Base-by-base conservation (phyloP, 192 early-diverging fungal genomes). In the Coemansia sp. region DNA sequence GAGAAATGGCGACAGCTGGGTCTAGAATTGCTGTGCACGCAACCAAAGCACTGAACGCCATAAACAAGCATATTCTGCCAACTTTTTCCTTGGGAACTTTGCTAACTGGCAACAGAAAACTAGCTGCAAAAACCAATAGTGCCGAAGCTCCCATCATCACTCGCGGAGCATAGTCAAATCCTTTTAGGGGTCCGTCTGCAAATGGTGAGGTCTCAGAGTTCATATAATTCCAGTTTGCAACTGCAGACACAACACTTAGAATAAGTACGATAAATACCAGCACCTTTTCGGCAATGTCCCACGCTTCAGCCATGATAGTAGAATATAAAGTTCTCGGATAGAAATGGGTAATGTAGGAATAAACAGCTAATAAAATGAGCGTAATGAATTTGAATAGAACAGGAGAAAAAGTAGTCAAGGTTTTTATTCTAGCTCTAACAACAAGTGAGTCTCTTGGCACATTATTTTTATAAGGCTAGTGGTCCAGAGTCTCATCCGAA, bases 21-120 rank as follows among this genome's bases (percentile, higher is more conserved):
- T 52, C 50, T 12, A 52, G 21, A 19, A 52, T 15, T 14, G 50
- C 50, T 21, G 50, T 52, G 21, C 50, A 52, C 14, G 50, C 50
- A 4, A 25, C 50, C 20, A 52, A 25, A 12, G 23, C 23, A 21
- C 50, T 52, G 21, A 22, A 52, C 14, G 50, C 15, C 20, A 22
- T 25, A 21, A 52, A 21, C 50, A 52, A 22, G 40, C 40, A 44
- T 44, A 44, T 44, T n/a, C 40, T 12, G 3, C 40, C 40, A 44
- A 14, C 40, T 15, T n/a, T 12, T 3, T 15, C 40, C 15, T 44
- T 44, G 11, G 40, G 5, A 12, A 11, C 50, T 52, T 52, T 52
- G 5, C 9, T 52, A 12, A 52, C 2, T 2, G 17, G 50, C 20
- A 52, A 52, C 17, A 52, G 5, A 21, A 52, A 52, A 12, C 10